phyloP scores from a whole-genome alignment of 2,329 filamentous ascomycete genomes.

The Dothistroma septosporum region DNA sequence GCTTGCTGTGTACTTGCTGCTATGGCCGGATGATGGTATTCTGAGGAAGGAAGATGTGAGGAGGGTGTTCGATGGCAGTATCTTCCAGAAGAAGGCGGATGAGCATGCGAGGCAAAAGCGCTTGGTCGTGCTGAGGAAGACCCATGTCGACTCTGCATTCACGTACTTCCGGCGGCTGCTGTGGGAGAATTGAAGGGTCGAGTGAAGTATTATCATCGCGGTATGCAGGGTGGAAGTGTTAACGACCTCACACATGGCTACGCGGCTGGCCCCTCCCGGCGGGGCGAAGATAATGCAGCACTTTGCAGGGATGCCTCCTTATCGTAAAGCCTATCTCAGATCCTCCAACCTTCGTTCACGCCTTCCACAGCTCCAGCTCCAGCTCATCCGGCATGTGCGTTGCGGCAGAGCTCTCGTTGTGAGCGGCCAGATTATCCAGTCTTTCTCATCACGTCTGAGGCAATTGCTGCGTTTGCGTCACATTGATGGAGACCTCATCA shows the following conservation, averaged over 20 bases:
- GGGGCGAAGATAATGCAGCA: background rate
- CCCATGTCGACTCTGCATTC: background rate
- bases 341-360: background rate
- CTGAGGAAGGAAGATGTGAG: slow-evolving; percentile 58
- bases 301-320: background rate
- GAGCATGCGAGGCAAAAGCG: slow-evolving; percentile 28
- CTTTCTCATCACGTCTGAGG: background rate
- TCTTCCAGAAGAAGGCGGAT: slow-evolving; percentile 45
- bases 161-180: background rate
- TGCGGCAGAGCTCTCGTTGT: background rate
- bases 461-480: background rate
- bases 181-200: background rate
- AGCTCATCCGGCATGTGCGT: background rate
- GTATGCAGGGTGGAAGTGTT: too few relatives aligned
- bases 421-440: background rate
- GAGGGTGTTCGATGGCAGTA: slow-evolving; percentile 50
- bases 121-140: background rate
- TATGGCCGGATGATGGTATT: slow-evolving; percentile 54
- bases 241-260: background rate
- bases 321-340: background rate
- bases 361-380: background rate
- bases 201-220: too few relatives aligned
- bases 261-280: background rate
- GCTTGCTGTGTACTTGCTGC: slow-evolving; percentile 51
- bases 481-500: background rate